phyloP scores from a whole-genome alignment of 73 alveolate species.

The Breviolum minutum region DNA sequence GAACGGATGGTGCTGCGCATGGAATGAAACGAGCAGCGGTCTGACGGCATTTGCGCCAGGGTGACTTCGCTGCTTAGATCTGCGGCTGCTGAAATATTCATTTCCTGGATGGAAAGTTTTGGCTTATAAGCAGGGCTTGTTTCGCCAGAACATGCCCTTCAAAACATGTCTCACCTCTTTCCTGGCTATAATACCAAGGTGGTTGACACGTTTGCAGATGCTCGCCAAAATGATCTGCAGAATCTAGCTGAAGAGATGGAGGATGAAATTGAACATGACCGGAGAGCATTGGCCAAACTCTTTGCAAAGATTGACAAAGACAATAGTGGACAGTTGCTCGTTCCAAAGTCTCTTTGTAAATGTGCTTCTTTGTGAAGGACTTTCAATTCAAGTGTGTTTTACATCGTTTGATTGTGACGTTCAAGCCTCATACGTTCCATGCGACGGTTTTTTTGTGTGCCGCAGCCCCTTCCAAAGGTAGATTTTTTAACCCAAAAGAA shows the following conservation, averaged over 20 bases:
- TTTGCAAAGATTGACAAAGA: slow-evolving; percentile 6
- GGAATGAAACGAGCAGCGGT: too few species aligned
- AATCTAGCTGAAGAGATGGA: slow-evolving; percentile 62
- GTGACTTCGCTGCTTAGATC: too few species aligned
- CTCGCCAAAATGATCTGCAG: slow-evolving; percentile 42
- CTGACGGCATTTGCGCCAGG: too few species aligned
- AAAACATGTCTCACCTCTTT: not conserved
- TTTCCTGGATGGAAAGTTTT: too few species aligned
- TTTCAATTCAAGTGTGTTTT: not conserved
- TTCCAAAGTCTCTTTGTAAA: not conserved
- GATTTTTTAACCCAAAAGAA: not conserved
- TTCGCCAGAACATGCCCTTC: not conserved
- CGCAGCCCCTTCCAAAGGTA: too few species aligned
- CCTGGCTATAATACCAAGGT: not conserved
- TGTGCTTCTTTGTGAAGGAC: not conserved
- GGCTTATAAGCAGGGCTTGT: too few species aligned
- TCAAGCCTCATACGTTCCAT: too few species aligned
- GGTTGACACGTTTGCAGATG: slow-evolving; percentile 21
- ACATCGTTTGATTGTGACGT: too few species aligned
- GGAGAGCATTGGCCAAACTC: not conserved
- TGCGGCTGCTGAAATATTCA: too few species aligned
- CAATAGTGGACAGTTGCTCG: not conserved
- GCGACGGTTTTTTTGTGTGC: not conserved
- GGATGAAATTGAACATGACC: slow-evolving; percentile 30
- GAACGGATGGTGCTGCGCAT: too few species aligned